A percentile compares a stretch with the other conserved stretches of the same genome.
Conservation (phyloP, 2,329 filamentous ascomycete species). For the Cadophora malorum region DNA sequence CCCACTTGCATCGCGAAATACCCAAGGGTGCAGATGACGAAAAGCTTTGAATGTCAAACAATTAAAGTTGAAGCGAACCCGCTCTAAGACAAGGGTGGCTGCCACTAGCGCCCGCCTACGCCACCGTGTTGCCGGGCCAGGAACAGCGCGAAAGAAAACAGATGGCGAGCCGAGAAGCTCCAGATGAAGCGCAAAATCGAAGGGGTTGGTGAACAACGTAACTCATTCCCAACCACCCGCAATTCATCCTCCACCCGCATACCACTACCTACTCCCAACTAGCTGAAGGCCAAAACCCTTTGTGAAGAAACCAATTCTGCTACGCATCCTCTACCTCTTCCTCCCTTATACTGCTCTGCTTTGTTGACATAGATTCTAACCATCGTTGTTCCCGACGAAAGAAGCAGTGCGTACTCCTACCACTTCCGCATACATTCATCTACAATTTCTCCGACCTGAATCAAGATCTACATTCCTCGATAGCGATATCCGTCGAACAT, state of each 20-base stretch:
- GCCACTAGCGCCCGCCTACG: constrained; percentile 2
- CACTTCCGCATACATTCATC: not conserved
- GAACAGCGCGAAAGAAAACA: constrained; percentile 3
- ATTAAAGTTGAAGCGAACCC: not conserved
- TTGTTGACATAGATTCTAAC: constrained; percentile 21
- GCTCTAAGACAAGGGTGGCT: constrained; percentile 2
- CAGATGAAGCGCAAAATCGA: constrained; percentile 2
- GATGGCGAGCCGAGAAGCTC: constrained; percentile 1
- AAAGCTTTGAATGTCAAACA: not conserved
- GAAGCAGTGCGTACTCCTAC: constrained; percentile 12
- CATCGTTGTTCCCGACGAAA: constrained; percentile 6
- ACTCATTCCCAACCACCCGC: constrained; percentile 16
- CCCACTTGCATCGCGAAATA: not conserved
- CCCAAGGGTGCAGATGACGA: not conserved
- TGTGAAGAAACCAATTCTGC: constrained; percentile 20
- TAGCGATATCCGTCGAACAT: constrained; percentile 28
- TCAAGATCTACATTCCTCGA: constrained; percentile 18
- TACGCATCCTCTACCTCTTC: constrained; percentile 18
- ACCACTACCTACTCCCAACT: constrained; percentile 7
- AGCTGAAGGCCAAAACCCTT: constrained; percentile 12
- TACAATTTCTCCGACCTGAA: constrained; percentile 1
- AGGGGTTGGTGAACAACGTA: constrained; percentile 15
- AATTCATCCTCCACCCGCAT: constrained; percentile 1
- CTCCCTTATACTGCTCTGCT: constrained; percentile 19
- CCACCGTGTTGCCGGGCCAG: not conserved